These are phyloP conservation scores for Verticillium albo-atrum DNA, from an alignment of 2,329 filamentous ascomycete genomes.

Conservation along the genomic window DNA sequence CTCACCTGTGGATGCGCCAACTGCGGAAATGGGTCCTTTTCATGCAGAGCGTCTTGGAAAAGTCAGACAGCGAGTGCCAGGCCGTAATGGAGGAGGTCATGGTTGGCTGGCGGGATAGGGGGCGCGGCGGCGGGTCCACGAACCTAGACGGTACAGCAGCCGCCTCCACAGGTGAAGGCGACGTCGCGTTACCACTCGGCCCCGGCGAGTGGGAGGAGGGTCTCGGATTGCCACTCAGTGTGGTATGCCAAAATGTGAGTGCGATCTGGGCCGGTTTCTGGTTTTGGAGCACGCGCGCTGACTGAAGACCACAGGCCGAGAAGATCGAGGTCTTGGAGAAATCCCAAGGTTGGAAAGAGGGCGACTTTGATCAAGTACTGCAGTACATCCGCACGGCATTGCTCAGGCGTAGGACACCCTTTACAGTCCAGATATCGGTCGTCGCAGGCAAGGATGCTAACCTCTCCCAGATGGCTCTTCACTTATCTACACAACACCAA, in stretches of 20 bases:
- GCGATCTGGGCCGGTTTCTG: not conserved
- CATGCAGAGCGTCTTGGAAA: conserved; percentile 70
- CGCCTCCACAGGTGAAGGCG: conserved; percentile 56
- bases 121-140: conserved; percentile 58
- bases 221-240: conserved; percentile 78
- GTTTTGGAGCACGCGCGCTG: conserved; percentile 15
- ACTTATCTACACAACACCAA: conserved; percentile 78
- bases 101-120: conserved; percentile 71
- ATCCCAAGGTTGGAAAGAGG: conserved; percentile 89
- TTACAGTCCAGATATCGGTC: not conserved
- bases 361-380: conserved; percentile 92
- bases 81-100: conserved; percentile 85
- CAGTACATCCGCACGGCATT: conserved; percentile 89
- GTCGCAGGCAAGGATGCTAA: conserved; percentile 8
- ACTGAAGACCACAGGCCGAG: conserved; percentile 55
- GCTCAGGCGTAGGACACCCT: conserved; percentile 64
- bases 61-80: conserved; percentile 71
- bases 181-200: conserved; percentile 71
- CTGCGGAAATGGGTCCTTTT: conserved; percentile 86
- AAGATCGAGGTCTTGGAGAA: conserved; percentile 89
- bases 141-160: conserved; percentile 58
- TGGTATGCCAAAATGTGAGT: conserved; percentile 90
- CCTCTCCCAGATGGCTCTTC: conserved; percentile 65
- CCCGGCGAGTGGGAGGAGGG: conserved; percentile 93
- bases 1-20: conserved; percentile 88